Conservation (phyloP, 495 filamentous ascomycete species). For the Aspergillus leporis region DNA sequence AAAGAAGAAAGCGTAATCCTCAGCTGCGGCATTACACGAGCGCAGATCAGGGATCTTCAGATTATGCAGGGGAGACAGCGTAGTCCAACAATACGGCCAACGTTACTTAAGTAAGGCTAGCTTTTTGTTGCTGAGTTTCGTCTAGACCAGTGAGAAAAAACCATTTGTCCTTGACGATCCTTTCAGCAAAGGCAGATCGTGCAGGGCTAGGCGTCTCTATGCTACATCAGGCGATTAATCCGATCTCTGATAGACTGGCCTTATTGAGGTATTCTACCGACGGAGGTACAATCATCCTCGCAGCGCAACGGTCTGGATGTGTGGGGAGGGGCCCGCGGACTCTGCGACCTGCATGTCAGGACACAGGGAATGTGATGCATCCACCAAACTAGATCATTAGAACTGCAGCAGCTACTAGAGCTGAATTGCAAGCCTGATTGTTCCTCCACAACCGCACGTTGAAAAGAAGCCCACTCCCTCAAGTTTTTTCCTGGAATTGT, state of each 20-base stretch:
- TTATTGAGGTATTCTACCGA: slow-evolving; percentile 8
- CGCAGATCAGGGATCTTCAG: slow-evolving; percentile 14
- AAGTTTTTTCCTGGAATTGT: slow-evolving; percentile 3
- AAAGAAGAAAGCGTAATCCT: slow-evolving; percentile 20
- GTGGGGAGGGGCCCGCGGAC: slow-evolving; percentile 17
- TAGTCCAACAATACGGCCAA: slow-evolving; percentile 21
- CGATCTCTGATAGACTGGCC: slow-evolving; percentile 14
- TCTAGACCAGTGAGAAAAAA: slow-evolving; percentile 14
- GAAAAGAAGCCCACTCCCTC: slow-evolving; percentile 26
- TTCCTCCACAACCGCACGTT: slow-evolving; percentile 24
- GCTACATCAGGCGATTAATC: slow-evolving; percentile 17
- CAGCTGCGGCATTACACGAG: slow-evolving; percentile 21
- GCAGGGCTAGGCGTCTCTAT: slow-evolving; percentile 15
- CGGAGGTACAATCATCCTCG: slow-evolving; percentile 13
- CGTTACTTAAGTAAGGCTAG: slow-evolving; percentile 30
- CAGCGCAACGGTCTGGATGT: slow-evolving; percentile 16
- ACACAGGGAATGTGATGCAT: slow-evolving; percentile 34
- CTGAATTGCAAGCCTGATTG: slow-evolving; percentile 14
- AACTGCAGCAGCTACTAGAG: slow-evolving; percentile 21
- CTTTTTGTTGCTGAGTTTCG: slow-evolving; percentile 18
- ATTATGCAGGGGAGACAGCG: slow-evolving; percentile 23
- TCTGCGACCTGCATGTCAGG: slow-evolving; percentile 30
- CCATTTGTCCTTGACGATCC: slow-evolving; percentile 17
- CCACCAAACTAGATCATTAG: slow-evolving; percentile 23
- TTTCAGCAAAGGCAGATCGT: slow-evolving; percentile 15